These are phyloP conservation scores for Ochromonas danica DNA, from an alignment of 108 stramenopile genomes.

Conservation along the genomic window DNA sequence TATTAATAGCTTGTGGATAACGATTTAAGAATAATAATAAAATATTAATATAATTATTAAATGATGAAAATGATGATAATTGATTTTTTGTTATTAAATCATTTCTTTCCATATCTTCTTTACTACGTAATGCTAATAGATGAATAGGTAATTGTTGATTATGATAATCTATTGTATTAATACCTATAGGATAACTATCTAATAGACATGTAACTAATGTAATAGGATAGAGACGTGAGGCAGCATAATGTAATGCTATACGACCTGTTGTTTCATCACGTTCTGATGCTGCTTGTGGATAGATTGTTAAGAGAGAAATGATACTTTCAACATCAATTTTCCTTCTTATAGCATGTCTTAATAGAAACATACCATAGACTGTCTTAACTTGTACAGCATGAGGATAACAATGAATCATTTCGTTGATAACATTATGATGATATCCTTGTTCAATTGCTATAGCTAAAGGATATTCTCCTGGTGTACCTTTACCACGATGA, in stretches of 20 bases:
- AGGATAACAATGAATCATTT: not conserved
- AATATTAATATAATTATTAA: not conserved
- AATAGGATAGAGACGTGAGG: not conserved
- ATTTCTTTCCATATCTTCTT: too few relatives aligned
- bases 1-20: not conserved
- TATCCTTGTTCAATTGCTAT: not conserved
- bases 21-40: not conserved
- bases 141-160: not conserved
- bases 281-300: constrained; percentile 3
- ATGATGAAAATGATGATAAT: too few relatives aligned
- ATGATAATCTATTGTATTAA: not conserved
- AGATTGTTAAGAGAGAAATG: not conserved
- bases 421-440: not conserved
- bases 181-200: not conserved
- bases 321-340: not conserved
- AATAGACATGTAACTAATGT: not conserved
- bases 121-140: not conserved
- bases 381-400: not conserved
- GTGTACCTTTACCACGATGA: not conserved
- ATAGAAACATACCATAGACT: not conserved
- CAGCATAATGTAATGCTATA: constrained; percentile 4
- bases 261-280: not conserved
- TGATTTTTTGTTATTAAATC: too few relatives aligned
- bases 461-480: not conserved
- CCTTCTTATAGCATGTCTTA: not conserved